A percentile compares a stretch with the other conserved stretches of the same genome.
Evolutionary conservation across 129 eudicot genomes (phyloP).

Genomic region (Artemisia tridentata): DNA sequence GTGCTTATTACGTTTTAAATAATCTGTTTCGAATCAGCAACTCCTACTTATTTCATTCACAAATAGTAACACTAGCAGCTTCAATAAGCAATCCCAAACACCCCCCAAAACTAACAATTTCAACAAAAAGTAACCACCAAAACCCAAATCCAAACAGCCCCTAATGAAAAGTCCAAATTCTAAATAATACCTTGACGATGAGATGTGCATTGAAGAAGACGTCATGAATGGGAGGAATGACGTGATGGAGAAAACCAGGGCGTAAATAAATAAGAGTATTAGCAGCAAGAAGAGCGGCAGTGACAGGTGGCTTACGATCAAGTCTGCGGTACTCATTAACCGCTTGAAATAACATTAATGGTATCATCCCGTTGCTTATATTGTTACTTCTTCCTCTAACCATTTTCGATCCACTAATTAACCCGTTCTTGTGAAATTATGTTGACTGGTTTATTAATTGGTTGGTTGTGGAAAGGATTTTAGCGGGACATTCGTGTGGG

Average conservation of each 20-base stretch:
- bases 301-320: conserved; percentile 81
- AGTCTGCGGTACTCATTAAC: conserved; percentile 61
- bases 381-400: conserved; percentile 22
- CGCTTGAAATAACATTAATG: conserved; percentile 59
- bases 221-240: conserved; percentile 59
- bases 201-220: conserved; percentile 86
- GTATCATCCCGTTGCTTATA: conserved; percentile 55
- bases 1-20: background rate
- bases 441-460: no score
- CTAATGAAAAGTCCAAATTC: background rate
- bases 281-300: conserved; percentile 79
- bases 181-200: conserved; percentile 63
- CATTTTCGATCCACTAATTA: no score
- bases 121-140: no score
- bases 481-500: no score
- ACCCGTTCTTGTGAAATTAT: no score
- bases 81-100: no score
- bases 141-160: no score
- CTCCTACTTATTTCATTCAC: no score
- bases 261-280: conserved; percentile 71
- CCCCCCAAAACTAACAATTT: no score
- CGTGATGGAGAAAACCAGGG: conserved; percentile 48
- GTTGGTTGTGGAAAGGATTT: no score
- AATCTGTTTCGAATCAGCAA: no score
- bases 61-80: no score